Percentiles rank a stretch among this genome's conserved stretches.
Evolutionary conservation across 768 basidiomycete genomes (phyloP).

Genomic region (Mrakia frigida): DNA sequence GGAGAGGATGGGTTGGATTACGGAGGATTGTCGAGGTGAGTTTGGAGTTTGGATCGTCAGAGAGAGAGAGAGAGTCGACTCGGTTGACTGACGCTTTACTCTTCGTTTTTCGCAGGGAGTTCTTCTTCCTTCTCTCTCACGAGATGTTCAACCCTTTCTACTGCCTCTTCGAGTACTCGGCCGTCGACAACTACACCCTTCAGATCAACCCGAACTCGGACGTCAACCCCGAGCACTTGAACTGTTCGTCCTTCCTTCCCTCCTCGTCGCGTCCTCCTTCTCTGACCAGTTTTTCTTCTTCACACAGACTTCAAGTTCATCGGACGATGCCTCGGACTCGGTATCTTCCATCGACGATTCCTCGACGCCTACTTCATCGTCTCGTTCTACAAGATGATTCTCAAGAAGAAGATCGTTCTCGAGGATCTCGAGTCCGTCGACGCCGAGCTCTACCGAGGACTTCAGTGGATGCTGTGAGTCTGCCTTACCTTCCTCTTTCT

Average conservation of each 20-base stretch:
- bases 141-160: slow-evolving; percentile 99
- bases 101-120: slow-evolving; percentile 61
- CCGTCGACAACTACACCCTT: slow-evolving; percentile 98
- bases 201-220: slow-evolving; percentile 98
- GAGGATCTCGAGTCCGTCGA: slow-evolving; percentile 95
- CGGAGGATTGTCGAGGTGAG: slow-evolving; percentile 89
- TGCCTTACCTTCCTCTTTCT: neutral
- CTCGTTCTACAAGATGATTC: slow-evolving; percentile 99
- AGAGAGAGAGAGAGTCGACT: neutral
- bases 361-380: slow-evolving; percentile 99
- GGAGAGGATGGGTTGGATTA: slow-evolving; percentile 99
- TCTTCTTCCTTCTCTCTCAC: slow-evolving; percentile 98
- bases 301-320: slow-evolving; percentile 87
- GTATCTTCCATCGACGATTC: slow-evolving; percentile 98
- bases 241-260: slow-evolving; percentile 48
- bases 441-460: slow-evolving; percentile 83
- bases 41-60: slow-evolving; percentile 18
- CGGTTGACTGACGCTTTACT: slow-evolving; percentile 19
- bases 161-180: slow-evolving; percentile 98
- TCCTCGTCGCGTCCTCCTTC: neutral
- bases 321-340: slow-evolving; percentile 86
- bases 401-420: slow-evolving; percentile 93
- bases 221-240: slow-evolving; percentile 97
- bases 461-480: slow-evolving; percentile 97
- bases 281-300: neutral